Conservation (phyloP, 2,329 filamentous ascomycete genomes). For the Clarireedia homoeocarpa region DNA sequence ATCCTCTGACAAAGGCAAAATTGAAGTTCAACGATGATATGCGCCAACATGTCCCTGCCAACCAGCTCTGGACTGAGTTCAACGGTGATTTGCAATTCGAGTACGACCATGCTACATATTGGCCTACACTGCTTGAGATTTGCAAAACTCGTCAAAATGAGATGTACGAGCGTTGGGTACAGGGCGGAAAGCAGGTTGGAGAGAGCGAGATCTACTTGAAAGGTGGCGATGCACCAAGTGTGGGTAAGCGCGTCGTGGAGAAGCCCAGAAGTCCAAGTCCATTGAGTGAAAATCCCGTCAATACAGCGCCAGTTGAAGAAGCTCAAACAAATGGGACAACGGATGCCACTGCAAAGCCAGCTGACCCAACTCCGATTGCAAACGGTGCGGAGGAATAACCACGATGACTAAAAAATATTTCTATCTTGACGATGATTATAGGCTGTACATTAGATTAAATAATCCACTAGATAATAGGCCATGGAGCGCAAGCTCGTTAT, state of each 20-base stretch:
- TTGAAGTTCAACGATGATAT: constrained; percentile 97
- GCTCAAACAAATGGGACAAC: too few species aligned
- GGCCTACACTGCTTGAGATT: constrained; percentile 73
- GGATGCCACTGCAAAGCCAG: too few species aligned
- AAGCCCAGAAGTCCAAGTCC: background rate
- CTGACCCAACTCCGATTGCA: background rate
- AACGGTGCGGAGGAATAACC: background rate
- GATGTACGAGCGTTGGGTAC: constrained; percentile 64
- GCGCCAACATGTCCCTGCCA: constrained; percentile 67
- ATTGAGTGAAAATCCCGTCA: background rate
- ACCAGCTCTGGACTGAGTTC: constrained; percentile 71
- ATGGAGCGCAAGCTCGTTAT: background rate
- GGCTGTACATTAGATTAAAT: background rate
- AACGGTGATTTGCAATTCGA: constrained; percentile 79
- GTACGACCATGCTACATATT: constrained; percentile 84
- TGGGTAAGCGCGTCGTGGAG: constrained; percentile 10
- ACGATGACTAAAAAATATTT: background rate
- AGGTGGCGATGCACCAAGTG: constrained; percentile 39
- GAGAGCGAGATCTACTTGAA: constrained; percentile 84
- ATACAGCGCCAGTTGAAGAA: too few species aligned
- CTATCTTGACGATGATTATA: background rate
- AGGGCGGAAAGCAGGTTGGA: constrained; percentile 72
- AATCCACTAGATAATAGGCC: background rate
- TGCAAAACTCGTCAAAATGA: constrained; percentile 57
- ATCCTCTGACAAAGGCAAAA: constrained; percentile 87